A percentile compares a stretch with the other conserved stretches of the same genome.
Evolutionary conservation across 176 grass and related monocot species (phyloP).

Genomic region (Raddia guianensis): DNA sequence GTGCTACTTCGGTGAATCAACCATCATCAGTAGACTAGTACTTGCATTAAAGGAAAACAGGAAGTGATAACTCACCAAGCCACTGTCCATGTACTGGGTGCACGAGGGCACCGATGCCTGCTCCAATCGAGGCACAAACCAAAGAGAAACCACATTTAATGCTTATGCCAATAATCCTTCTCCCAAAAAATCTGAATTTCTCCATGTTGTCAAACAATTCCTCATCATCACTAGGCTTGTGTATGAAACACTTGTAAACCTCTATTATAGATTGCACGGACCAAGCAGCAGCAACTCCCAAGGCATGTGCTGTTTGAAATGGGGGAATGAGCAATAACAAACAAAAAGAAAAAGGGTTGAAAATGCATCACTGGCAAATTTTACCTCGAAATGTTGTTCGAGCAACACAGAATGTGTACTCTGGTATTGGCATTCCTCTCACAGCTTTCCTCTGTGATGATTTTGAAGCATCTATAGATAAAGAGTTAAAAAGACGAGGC

Average conservation of each 20-base stretch:
- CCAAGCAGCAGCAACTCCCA: slow-evolving; percentile 92
- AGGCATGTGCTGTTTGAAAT: slow-evolving; percentile 68
- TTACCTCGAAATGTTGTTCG: slow-evolving; percentile 90
- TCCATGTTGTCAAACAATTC: slow-evolving; percentile 50
- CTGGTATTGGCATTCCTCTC: slow-evolving; percentile 63
- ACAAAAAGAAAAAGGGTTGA: not conserved
- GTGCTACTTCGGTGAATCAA: not conserved
- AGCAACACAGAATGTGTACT: slow-evolving; percentile 71
- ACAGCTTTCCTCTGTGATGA: slow-evolving; percentile 78
- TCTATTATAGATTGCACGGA: slow-evolving; percentile 77
- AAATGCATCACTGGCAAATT: slow-evolving; percentile 18
- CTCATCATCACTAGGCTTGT: slow-evolving; percentile 43
- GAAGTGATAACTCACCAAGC: slow-evolving; percentile 75
- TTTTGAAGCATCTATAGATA: slow-evolving; percentile 75
- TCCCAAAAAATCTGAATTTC: slow-evolving; percentile 67
- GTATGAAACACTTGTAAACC: slow-evolving; percentile 77
- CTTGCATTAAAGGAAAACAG: slow-evolving; percentile 1
- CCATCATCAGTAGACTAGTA: slow-evolving; percentile 1
- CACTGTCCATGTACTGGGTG: slow-evolving; percentile 89
- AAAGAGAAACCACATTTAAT: slow-evolving; percentile 89
- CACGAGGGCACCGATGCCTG: slow-evolving; percentile 75
- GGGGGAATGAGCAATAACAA: not conserved
- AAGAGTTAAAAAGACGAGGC: slow-evolving; percentile 4
- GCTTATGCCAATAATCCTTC: slow-evolving; percentile 65
- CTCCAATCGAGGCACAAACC: slow-evolving; percentile 88